phyloP scores from a whole-genome alignment of 768 basidiomycete species.

The Naganishia vaughanmartiniae region DNA sequence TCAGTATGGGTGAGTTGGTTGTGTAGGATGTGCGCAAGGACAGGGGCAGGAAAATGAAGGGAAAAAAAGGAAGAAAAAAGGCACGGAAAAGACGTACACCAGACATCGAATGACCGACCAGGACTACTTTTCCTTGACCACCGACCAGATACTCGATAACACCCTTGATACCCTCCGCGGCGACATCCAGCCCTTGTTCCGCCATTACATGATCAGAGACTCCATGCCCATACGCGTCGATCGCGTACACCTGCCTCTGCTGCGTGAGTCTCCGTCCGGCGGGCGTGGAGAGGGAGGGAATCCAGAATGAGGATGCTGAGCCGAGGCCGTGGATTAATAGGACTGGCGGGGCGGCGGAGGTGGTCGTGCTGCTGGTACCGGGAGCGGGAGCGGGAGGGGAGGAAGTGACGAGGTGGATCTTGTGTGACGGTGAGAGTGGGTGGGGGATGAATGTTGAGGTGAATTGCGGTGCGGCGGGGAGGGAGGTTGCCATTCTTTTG shows the following conservation, averaged over 20 bases:
- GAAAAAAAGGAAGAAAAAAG: background rate
- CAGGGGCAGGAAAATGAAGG: background rate
- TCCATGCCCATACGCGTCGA: constrained; percentile 29
- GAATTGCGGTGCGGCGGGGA: background rate
- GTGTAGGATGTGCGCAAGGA: background rate
- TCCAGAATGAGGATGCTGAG: constrained; percentile 26
- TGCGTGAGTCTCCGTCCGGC: background rate
- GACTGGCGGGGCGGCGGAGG: background rate
- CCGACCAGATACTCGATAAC: constrained; percentile 16
- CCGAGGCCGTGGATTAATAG: constrained; percentile 29
- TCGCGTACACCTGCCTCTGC: background rate
- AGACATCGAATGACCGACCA: constrained; percentile 29
- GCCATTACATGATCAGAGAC: constrained; percentile 3
- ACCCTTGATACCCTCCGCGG: constrained; percentile 9
- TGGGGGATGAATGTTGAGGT: constrained; percentile 17
- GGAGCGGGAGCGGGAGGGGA: background rate
- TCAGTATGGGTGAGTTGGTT: too few relatives aligned
- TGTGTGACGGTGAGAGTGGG: background rate
- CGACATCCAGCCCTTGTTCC: constrained; percentile 5
- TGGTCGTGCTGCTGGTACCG: constrained; percentile 5
- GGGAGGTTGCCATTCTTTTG: background rate
- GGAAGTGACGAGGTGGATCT: constrained; percentile 16
- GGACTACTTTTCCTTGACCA: constrained; percentile 1
- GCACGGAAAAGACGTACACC: constrained; percentile 5
- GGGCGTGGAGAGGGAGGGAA: background rate